Base-by-base conservation (phyloP, 768 basidiomycete genomes). In the Candolleomyces efflorescens region DNA sequence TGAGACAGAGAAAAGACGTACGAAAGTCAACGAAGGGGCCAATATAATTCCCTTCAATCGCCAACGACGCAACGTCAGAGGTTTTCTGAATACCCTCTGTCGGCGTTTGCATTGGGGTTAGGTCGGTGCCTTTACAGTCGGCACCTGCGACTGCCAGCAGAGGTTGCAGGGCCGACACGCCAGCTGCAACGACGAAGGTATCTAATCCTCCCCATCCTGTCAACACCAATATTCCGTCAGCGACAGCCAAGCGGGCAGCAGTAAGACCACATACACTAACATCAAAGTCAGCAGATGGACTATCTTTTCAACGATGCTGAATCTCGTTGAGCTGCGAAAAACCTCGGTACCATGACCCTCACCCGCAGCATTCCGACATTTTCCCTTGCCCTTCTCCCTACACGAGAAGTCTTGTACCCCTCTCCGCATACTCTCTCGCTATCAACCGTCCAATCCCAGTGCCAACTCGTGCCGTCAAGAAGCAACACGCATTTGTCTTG, bases 191-290 rank as follows among this genome's bases (percentile, higher is more conserved):
- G 27, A 93, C 73, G 5, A 96, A 67, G 0, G 94, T 96, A 69
- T 96, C 94, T 1, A 95, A 62, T 13, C 92, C 90, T 1, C 73
- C 74, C 92, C 92, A 94, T 62, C 77, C 94, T 95, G 57, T 47
- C 45, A 56, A 15, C 26, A 45, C 26, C 6, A 24, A 26, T 18
- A 27, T 17, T 13, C 51, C 54, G 41, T 55, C 12, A 27, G 41
- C n/a, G n/a, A n/a, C n/a, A n/a, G n/a, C n/a, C n/a, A n/a, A n/a
- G n/a, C n/a, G n/a, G n/a, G n/a, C n/a, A n/a, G 17, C 37, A 39
- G 1, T 43, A 26, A 20, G 11, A 46, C 11, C 10, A 73, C 83
- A 43, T 52, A 90, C 93, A 79, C 61, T 24, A 95, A 57, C 0
- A 67, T 63, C 10, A 76, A 73, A 49, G 49, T 26, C 10, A 90